Percentiles rank a stretch among this genome's conserved stretches.
Evolutionary conservation across 2,329 filamentous ascomycete genomes (phyloP).

Genomic region (Exophiala spinifera): DNA sequence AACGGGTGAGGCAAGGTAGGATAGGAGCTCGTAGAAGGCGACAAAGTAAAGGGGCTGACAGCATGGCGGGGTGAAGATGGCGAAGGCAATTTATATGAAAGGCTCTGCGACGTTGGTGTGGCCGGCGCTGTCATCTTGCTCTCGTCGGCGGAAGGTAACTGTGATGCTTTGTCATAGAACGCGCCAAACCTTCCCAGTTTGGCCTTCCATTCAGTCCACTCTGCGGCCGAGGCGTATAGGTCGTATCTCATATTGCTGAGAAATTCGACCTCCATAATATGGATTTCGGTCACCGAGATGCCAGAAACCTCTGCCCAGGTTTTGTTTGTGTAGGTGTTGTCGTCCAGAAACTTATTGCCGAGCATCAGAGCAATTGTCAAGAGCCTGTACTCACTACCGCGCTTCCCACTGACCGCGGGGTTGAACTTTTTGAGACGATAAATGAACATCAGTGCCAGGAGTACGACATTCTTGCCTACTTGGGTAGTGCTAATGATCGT

Average conservation of each 20-base stretch:
- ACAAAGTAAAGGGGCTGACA: conserved; percentile 12
- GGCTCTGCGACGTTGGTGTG: conserved; percentile 34
- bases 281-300: conserved; percentile 90
- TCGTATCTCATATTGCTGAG: conserved; percentile 97
- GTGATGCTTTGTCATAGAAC: conserved; percentile 71
- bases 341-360: conserved; percentile 96
- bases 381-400: conserved; percentile 87
- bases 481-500: conserved; percentile 90
- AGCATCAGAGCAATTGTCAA: conserved; percentile 95
- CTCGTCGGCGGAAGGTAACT: conserved; percentile 35
- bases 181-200: conserved; percentile 78
- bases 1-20: conserved; percentile 26
- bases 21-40: conserved; percentile 17
- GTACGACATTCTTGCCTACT: conserved; percentile 90
- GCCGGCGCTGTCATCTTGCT: conserved; percentile 25
- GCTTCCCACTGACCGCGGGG: conserved; percentile 81
- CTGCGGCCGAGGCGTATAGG: conserved; percentile 75
- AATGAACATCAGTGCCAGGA: conserved; percentile 86
- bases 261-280: conserved; percentile 99
- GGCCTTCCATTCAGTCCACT: conserved; percentile 85
- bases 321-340: conserved; percentile 49
- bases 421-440: conserved; percentile 90
- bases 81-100: conserved; percentile 33
- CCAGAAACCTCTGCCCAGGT: conserved; percentile 86
- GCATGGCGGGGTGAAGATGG: conserved; percentile 26